Evolutionary conservation across 495 filamentous ascomycete genomes (phyloP), one percentile per base, ranked within the genome.

Genomic region (Talaromyces trachyspermus): DNA sequence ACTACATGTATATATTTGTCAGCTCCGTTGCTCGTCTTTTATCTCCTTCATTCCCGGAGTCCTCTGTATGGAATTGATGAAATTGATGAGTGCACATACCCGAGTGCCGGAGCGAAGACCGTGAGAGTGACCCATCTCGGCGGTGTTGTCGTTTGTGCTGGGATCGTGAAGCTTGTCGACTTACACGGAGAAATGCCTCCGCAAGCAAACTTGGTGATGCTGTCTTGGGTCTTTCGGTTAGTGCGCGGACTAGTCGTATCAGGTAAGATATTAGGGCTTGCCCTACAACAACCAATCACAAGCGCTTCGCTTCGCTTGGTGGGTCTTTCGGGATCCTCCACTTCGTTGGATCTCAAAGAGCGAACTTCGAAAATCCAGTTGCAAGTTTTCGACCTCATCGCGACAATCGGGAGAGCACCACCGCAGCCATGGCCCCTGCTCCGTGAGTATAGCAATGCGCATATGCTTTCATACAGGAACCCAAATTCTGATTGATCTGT

Each of bases 61-160:
- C 9, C 25, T 20, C 19, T 29, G 10, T 17, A 18, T 15, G 4
- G n/a, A 11, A 22, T 19, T 30, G 15, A 12, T 32, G 25, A 43
- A 27, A 36, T n/a, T 15, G 5, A 23, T 22, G 8, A 14, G 9
- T 27, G 17, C 52, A 77, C 80, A 54, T 78, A 82, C 80, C 70
- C 91, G 86, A 72, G 90, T 97, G 72, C 91, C 90, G 63, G 86
- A 80, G 70, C 90, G 78, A 62, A 95, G 82, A 91, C 91, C 91
- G 68, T 84, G 83, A 54, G 89, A 80, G 82, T 96, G 90, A 91
- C 89, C 89, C 91, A 95, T 97, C 58, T 67, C 74, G 76, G 66
- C 66, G 69, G 60, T 73, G 55, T 65, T 69, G 63, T 64, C 58
- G 60, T 68, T 63, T 42, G 46, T 57, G 15, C 56, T 70, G 41